These are phyloP conservation scores for Suhomyces sp. DNA, from an alignment of 805 yeast genomes.

Conservation along the genomic window DNA sequence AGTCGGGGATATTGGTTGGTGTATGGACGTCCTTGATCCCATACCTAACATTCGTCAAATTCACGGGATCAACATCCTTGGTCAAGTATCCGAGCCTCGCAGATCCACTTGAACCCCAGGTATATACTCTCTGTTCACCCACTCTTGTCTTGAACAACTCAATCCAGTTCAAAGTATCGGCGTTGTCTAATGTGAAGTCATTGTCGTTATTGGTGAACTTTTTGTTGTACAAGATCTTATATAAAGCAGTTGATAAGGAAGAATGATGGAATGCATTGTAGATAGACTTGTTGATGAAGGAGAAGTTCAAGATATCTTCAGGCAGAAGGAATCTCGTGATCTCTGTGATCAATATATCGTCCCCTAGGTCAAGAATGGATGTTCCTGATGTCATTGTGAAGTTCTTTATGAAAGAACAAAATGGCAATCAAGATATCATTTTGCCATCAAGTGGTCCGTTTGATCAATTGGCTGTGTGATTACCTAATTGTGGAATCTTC, in stretches of 20 bases:
- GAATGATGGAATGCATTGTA: conserved; percentile 35
- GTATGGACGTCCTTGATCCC: conserved; percentile 29
- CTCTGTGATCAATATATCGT: conserved; percentile 40
- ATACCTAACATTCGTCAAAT: conserved; percentile 15
- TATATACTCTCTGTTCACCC: conserved; percentile 37
- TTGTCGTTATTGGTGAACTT: conserved; percentile 40
- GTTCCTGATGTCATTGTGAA: no score
- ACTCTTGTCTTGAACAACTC: conserved; percentile 43
- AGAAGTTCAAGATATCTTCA: conserved; percentile 41
- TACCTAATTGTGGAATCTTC: no score
- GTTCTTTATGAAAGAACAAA: no score
- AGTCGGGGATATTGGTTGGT: conserved; percentile 38
- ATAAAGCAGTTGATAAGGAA: conserved; percentile 27
- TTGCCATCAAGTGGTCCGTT: no score
- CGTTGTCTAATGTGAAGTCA: conserved; percentile 32
- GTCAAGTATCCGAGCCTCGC: conserved; percentile 49
- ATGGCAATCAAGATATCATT: no score
- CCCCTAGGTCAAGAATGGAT: conserved; percentile 28
- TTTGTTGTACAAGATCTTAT: conserved; percentile 41
- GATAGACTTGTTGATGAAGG: conserved; percentile 24
- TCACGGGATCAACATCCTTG: conserved; percentile 23
- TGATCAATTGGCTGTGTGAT: no score
- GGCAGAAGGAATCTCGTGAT: conserved; percentile 33
- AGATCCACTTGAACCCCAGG: conserved; percentile 50
- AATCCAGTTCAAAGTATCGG: conserved; percentile 48